phyloP scores from a whole-genome alignment of 371 early-diverging fungal species.

The Mortierella sp. region DNA sequence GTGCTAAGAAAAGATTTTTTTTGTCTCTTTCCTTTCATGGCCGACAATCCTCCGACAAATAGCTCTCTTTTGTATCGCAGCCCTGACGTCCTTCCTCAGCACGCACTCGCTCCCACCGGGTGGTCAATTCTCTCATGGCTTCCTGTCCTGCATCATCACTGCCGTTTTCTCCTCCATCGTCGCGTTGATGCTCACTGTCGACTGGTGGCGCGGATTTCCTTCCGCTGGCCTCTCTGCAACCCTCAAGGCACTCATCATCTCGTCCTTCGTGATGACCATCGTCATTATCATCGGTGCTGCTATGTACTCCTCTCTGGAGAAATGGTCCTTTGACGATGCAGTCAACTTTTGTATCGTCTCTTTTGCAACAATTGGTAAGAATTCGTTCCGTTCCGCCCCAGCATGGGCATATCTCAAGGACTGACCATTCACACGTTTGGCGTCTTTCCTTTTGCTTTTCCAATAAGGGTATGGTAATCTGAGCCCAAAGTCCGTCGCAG shows the following conservation, averaged over 20 bases:
- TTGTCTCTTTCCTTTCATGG: constrained; percentile 3
- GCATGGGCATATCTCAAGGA: too few species aligned
- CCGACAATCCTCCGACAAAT: not conserved
- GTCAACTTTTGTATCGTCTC: constrained; percentile 55
- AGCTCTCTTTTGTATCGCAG: constrained; percentile 38
- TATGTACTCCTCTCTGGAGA: constrained; percentile 31
- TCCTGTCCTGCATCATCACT: constrained; percentile 48
- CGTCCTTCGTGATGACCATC: constrained; percentile 49
- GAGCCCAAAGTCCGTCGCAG: constrained; percentile 31
- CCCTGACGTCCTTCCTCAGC: constrained; percentile 34
- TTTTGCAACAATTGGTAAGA: constrained; percentile 48
- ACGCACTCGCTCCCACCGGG: constrained; percentile 26
- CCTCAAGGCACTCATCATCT: constrained; percentile 43
- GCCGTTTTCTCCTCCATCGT: constrained; percentile 37
- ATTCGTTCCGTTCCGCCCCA: not conserved
- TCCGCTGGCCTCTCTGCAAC: constrained; percentile 48
- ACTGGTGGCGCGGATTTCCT: constrained; percentile 51
- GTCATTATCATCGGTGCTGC: constrained; percentile 45
- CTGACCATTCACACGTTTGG: not conserved
- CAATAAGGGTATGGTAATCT: constrained; percentile 41
- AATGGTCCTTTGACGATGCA: constrained; percentile 44
- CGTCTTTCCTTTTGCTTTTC: not conserved
- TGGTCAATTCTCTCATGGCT: constrained; percentile 47
- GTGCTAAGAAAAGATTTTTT: too few species aligned
- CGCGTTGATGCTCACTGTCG: constrained; percentile 43